Evolutionary conservation across 257 asterid genomes (phyloP), one percentile per base, ranked within the genome.

Genomic region (Ilex asprella): DNA sequence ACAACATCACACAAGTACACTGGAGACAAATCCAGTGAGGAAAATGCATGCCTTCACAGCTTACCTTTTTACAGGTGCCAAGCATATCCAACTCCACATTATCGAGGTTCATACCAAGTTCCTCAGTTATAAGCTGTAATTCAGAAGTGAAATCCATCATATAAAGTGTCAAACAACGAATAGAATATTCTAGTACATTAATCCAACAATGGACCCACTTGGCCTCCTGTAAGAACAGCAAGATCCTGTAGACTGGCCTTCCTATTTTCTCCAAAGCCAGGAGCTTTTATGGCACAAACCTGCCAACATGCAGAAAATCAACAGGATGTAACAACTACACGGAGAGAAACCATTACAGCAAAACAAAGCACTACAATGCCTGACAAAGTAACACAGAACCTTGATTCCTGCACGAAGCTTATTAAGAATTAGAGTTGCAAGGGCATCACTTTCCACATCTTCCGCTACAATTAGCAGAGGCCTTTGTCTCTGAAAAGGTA

Each of bases 251-350:
- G 73, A 68, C 51, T 60, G 16, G 85, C 72, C 67, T 81, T 83
- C 58, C 90, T 73, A 65, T 78, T 83, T 60, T 83, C 90, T 58
- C 87, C 90, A 81, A 76, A 83, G 29, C 87, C 90, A 44, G 85
- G 90, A 65, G 90, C 87, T 78, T 83, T 83, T 59, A 83, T 62
- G 60, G 87, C 87, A 31, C 87, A 83, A 46, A 81, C 90, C 90
- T 85, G 39, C 66, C 64, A 4, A 31, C 27, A 21, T n/a, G 30
- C 57, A 53, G 3, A 53, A 53, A 35, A 35, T 35, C 41, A 3
- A 7, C 41, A 35, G 5, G 41, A 35, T 35, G 41, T 3, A 46
- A 46, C 11, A 46, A 46, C 52, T 46, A 15, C 3, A 7, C 10
- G 3, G 16, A 49, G 13, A 44, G 50, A 11, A 49, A 15, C 6